Evolutionary conservation across 495 filamentous ascomycete species (phyloP).

Genomic region (Poronia punctata): DNA sequence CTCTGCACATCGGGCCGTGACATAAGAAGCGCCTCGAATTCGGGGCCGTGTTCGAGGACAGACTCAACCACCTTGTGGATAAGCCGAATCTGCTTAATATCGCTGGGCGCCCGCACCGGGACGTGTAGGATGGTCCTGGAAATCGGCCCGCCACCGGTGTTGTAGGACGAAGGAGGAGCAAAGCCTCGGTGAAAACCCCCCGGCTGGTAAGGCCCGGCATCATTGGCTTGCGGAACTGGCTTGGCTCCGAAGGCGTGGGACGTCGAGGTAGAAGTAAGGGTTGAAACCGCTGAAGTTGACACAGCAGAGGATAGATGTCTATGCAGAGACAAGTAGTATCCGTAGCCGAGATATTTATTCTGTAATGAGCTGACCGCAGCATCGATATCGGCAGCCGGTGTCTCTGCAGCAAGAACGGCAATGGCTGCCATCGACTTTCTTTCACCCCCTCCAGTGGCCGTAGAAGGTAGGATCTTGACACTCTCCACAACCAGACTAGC

Average conservation of each 20-base stretch:
- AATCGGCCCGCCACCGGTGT: slow-evolving; percentile 35
- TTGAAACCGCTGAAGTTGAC: slow-evolving; percentile 47
- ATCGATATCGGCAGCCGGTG: slow-evolving; percentile 80
- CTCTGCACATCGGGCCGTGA: slow-evolving; percentile 66
- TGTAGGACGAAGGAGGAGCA: slow-evolving; percentile 72
- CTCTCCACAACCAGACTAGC: slow-evolving; percentile 63
- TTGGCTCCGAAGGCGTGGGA: slow-evolving; percentile 83
- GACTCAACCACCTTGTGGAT: slow-evolving; percentile 85
- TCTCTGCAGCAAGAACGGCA: slow-evolving; percentile 77
- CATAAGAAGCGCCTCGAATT: slow-evolving; percentile 94
- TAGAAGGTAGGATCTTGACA: slow-evolving; percentile 59
- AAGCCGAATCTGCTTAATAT: slow-evolving; percentile 70
- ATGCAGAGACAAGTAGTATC: slow-evolving; percentile 74
- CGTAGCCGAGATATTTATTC: slow-evolving; percentile 80
- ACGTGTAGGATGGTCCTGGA: slow-evolving; percentile 54
- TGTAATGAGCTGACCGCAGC: slow-evolving; percentile 68
- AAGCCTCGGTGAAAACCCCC: slow-evolving; percentile 60
- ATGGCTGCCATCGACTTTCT: slow-evolving; percentile 77
- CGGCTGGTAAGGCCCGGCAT: slow-evolving; percentile 52
- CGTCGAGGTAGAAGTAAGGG: slow-evolving; percentile 43
- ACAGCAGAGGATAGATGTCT: slow-evolving; percentile 81
- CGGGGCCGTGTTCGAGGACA: slow-evolving; percentile 69
- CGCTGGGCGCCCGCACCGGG: slow-evolving; percentile 64
- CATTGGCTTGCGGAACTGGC: slow-evolving; percentile 43
- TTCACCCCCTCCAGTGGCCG: slow-evolving; percentile 46